phyloP scores from a whole-genome alignment of 176 grass and related monocot genomes.

The barley (Hordeum vulgare) region MorexV3_pseudomolecules_assembly NC_058524.1:123617052-123617551 shows the following conservation, averaged over 20 bases:
- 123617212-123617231: background rate
- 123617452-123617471: background rate
- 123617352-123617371: background rate
- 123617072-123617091: background rate
- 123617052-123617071: no score
- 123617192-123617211: no score
- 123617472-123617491: background rate
- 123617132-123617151: background rate
- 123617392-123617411: background rate
- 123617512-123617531: no score
- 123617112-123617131: background rate
- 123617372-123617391: background rate
- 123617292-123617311: background rate
- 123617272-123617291: conserved; percentile 33
- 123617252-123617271: background rate
- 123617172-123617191: background rate
- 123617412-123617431: background rate
- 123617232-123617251: background rate
- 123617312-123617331: conserved; percentile 41
- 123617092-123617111: no score
- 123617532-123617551: background rate
- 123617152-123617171: background rate
- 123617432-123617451: background rate
- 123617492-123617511: background rate
- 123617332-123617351: conserved; percentile 2